Conservation (phyloP, 805 yeast species). For the Wickerhamiella brachini region DNA sequence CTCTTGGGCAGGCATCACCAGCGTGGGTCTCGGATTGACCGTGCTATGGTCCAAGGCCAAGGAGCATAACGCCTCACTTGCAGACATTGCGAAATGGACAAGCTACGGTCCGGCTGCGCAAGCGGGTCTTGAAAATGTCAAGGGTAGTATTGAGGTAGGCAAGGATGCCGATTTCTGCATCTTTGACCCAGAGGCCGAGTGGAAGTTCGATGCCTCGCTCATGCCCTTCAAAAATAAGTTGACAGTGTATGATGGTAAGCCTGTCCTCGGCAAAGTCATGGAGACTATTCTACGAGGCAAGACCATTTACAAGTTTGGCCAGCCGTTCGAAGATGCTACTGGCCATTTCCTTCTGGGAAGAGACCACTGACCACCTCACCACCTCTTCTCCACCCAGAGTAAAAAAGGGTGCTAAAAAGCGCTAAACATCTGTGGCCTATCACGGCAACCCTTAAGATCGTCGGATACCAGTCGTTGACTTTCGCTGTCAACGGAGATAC, state of each 20-base stretch:
- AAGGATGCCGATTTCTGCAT: slow-evolving; percentile 80
- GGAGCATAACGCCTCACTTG: slow-evolving; percentile 35
- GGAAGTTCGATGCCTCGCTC: slow-evolving; percentile 25
- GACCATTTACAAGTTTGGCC: slow-evolving; percentile 36
- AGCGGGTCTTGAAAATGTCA: slow-evolving; percentile 56
- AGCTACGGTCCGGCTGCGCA: slow-evolving; percentile 72
- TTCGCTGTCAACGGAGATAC: too few species aligned
- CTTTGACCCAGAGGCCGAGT: slow-evolving; percentile 52
- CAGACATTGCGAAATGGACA: slow-evolving; percentile 69
- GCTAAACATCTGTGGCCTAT: too few species aligned
- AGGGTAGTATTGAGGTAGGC: slow-evolving; percentile 64
- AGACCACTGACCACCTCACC: too few species aligned
- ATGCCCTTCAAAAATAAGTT: slow-evolving; percentile 68
- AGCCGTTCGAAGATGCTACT: slow-evolving; percentile 9
- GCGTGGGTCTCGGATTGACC: slow-evolving; percentile 84
- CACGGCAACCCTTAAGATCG: too few species aligned
- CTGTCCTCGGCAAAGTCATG: slow-evolving; percentile 56
- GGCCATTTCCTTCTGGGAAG: slow-evolving; percentile 14
- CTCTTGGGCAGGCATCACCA: slow-evolving; percentile 95
- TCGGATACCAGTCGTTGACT: too few species aligned
- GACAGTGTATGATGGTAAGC: slow-evolving; percentile 70
- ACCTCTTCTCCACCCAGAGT: too few species aligned
- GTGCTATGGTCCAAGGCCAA: slow-evolving; percentile 55
- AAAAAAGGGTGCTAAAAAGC: too few species aligned
- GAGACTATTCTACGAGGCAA: slow-evolving; percentile 73